phyloP scores from a whole-genome alignment of 371 early-diverging fungal genomes.

The Mortierella sp. region DNA sequence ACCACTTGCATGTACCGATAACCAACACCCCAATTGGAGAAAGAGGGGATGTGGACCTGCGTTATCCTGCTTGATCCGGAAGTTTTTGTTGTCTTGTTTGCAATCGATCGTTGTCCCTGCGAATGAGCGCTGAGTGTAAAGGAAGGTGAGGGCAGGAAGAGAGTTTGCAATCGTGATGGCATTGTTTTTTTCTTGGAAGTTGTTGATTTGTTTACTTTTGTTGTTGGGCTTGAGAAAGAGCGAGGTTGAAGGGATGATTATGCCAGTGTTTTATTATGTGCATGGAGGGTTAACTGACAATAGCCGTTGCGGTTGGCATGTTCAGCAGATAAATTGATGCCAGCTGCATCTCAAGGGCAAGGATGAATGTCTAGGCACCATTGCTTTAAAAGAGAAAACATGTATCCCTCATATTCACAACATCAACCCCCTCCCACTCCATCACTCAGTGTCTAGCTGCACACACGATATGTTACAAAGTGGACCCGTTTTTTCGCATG shows the following conservation, averaged over 20 bases:
- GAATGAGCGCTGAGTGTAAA: not conserved
- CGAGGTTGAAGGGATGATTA: not conserved
- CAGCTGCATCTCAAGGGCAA: no score
- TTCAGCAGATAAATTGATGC: no score
- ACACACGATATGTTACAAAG: not conserved
- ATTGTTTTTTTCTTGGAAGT: not conserved
- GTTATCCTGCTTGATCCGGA: slow-evolving; percentile 5
- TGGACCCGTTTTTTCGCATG: slow-evolving; percentile 3
- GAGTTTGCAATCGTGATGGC: not conserved
- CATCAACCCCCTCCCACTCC: not conserved
- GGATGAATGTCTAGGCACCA: no score
- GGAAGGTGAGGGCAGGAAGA: not conserved
- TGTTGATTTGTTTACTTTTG: not conserved
- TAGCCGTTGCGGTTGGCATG: not conserved
- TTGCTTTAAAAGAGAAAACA: not conserved
- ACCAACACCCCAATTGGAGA: not conserved
- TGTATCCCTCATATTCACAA: not conserved
- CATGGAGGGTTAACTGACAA: not conserved
- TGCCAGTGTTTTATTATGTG: not conserved
- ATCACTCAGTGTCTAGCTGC: not conserved
- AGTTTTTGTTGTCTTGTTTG: not conserved
- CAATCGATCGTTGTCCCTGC: not conserved
- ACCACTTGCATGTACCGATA: not conserved
- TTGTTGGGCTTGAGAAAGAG: not conserved
- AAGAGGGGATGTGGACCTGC: not conserved